Base-by-base conservation (phyloP, 176 grass and related monocot genomes). In the Rhipidocladum racemiflorum region DNA sequence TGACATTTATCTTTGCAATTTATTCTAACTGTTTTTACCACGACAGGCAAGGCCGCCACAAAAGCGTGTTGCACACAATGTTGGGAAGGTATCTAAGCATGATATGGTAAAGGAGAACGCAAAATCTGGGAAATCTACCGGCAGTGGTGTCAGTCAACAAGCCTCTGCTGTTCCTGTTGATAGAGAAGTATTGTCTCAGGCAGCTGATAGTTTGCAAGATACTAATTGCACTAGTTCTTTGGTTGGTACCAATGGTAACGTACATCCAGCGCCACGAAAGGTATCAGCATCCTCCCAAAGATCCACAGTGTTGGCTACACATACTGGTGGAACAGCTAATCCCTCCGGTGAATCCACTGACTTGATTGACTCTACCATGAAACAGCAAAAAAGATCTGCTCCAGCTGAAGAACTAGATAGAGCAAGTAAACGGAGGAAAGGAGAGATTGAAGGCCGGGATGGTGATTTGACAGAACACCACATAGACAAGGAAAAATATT, bases 351-450 rank as follows among this genome's bases (percentile, higher is more conserved):
- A 94, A 70, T 80, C 49, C 81, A 63, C 72, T 68, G 88, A 85
- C 71, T 50, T 82, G 49, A 85, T 74, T 78, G 85, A 94, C 68
- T 76, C 85, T 77, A 60, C 69, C 21, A 30, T 70, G 68, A 99
- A 83, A 86, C 88, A 85, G 75, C 92, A 91, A 86, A 99, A 91
- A 78, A 95, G 85, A 83, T 36, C 54, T 77, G 67, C 44, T 61
- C 80, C 61, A 27, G 43, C 39, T 76, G 93, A 99, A 78, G 93
- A 93, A 71, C 90, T 89, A 72, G 93, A 99, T 71, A 93, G 83
- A 82, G 57, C 82, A 64, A 76, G 49, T 69, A 99, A 99, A 91
- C 85, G 91, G 46, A 95, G 87, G 74, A 99, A 93, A 81, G 93
- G 92, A 46, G 93, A 95, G 51, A 76, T 16, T 86, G 89, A 94